Evolutionary conservation across 208 protist species (phyloP).

Genomic region (Porcisia deanei): DNA sequence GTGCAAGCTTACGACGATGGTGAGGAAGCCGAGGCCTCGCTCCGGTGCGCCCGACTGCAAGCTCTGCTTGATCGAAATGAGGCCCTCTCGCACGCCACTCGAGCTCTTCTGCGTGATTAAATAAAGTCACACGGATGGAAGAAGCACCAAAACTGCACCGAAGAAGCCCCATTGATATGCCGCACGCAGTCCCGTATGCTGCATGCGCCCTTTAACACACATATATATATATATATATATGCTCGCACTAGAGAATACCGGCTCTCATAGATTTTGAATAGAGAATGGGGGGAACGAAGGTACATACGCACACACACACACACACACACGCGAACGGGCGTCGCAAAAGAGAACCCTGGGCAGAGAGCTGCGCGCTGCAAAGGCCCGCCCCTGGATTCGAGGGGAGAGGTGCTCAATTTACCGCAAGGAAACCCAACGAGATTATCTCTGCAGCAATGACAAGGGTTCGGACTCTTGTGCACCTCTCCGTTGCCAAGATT

Average conservation of each 20-base stretch:
- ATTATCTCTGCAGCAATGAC: too few species aligned
- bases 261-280: neutral
- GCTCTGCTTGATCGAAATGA: conserved; percentile 40
- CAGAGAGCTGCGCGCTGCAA: neutral
- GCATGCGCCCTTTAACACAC: neutral
- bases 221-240: neutral
- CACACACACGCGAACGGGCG: neutral
- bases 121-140: neutral
- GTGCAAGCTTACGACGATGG: conserved; percentile 21
- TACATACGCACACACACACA: too few species aligned
- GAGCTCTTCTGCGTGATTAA: conserved; percentile 33
- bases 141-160: neutral
- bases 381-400: neutral
- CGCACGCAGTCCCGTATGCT: neutral
- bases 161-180: neutral
- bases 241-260: neutral
- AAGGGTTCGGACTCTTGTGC: too few species aligned
- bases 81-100: conserved; percentile 38
- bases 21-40: conserved; percentile 17
- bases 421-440: neutral
- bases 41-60: conserved; percentile 24
- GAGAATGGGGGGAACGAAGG: neutral
- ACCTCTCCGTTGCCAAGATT: too few species aligned
- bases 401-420: neutral
- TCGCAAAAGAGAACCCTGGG: neutral